phyloP scores from a whole-genome alignment of 495 filamentous ascomycete species.

The Thermochaetoides thermophila region DNA sequence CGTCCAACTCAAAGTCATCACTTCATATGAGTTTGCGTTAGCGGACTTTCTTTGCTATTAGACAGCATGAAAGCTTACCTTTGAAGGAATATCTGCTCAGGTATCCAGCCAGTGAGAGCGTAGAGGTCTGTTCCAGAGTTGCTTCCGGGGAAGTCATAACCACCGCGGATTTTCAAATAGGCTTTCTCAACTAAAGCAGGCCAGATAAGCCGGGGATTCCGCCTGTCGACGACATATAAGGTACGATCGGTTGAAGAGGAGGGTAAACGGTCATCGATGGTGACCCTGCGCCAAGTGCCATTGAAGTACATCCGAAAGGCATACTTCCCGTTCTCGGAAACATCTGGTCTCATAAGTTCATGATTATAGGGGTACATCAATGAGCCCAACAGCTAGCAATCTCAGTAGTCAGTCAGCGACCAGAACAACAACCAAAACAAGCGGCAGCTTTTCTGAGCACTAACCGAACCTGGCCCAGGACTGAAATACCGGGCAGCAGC shows the following conservation, averaged over 20 bases:
- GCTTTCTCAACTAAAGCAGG: constrained; percentile 95
- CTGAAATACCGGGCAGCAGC: constrained; percentile 42
- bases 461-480: constrained; percentile 22
- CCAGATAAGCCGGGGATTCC: constrained; percentile 64
- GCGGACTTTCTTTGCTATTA: constrained; percentile 1
- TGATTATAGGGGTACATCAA: constrained; percentile 61
- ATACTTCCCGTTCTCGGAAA: constrained; percentile 76
- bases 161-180: constrained; percentile 90
- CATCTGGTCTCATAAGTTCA: constrained; percentile 32
- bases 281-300: constrained; percentile 72
- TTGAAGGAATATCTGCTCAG: constrained; percentile 85
- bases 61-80: constrained; percentile 24
- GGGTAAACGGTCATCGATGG: constrained; percentile 86
- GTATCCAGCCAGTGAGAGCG: constrained; percentile 88
- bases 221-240: constrained; percentile 79
- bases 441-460: neutral
- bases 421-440: neutral
- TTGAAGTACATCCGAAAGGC: constrained; percentile 89
- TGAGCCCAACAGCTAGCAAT: constrained; percentile 47
- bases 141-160: constrained; percentile 97
- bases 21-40: constrained; percentile 13
- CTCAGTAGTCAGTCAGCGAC: neutral
- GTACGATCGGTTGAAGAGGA: constrained; percentile 53
- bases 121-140: constrained; percentile 91
- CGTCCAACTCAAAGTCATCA: constrained; percentile 57